Conservation (phyloP, 176 grass and related monocot species). For the Lolium rigidum region DNA sequence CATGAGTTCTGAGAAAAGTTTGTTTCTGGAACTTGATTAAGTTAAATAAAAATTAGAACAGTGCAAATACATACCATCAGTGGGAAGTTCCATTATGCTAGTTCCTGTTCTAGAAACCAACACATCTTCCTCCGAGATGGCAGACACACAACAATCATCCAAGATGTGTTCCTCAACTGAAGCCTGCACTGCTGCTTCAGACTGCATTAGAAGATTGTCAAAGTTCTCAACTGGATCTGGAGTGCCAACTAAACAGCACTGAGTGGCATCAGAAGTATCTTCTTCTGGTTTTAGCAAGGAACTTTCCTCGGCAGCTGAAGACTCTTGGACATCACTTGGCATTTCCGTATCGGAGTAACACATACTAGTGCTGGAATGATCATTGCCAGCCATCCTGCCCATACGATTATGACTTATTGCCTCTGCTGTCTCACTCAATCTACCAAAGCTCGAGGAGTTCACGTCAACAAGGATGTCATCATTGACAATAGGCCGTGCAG, state of each 20-base stretch:
- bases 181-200: constrained; percentile 41
- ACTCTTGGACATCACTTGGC: constrained; percentile 28
- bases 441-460: constrained; percentile 31
- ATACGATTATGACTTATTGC: constrained; percentile 24
- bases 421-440: constrained; percentile 33
- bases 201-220: constrained; percentile 53
- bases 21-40: constrained; percentile 10
- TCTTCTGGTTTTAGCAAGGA: constrained; percentile 45
- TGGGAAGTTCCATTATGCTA: constrained; percentile 53
- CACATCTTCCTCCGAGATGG: constrained; percentile 54
- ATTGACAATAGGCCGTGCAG: constrained; percentile 39
- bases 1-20: not conserved
- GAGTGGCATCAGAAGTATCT: constrained; percentile 32
- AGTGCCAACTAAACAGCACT: constrained; percentile 32
- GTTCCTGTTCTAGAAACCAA: constrained; percentile 54
- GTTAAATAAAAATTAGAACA: constrained; percentile 1
- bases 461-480: constrained; percentile 44
- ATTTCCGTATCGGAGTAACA: constrained; percentile 48
- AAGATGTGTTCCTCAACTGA: constrained; percentile 45
- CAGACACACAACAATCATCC: constrained; percentile 59
- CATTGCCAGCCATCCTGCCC: constrained; percentile 39
- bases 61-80: constrained; percentile 58
- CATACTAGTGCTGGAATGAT: constrained; percentile 42
- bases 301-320: constrained; percentile 37
- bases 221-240: constrained; percentile 42